Evolutionary conservation across 2,329 filamentous ascomycete genomes (phyloP).

Genomic region (Teratosphaeria zuluensis): DNA sequence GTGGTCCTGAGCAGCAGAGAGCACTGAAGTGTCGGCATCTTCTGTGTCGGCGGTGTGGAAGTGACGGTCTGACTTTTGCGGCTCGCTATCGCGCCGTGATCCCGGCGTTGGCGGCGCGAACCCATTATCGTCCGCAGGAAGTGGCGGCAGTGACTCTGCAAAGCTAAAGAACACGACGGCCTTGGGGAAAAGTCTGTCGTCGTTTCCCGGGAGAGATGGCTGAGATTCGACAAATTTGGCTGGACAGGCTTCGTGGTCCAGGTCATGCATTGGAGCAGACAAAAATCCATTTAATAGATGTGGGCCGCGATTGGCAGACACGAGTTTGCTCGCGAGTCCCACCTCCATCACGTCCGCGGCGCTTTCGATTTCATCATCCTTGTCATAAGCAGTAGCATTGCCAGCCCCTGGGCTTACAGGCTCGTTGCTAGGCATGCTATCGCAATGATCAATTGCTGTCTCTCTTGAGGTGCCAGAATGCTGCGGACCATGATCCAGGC

Average conservation of each 20-base stretch:
- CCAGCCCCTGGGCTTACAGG: background rate
- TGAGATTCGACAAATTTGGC: background rate
- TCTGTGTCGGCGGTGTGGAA: background rate
- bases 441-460: background rate
- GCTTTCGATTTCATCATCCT: background rate
- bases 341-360: background rate
- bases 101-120: background rate
- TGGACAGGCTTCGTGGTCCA: background rate
- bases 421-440: background rate
- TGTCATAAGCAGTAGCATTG: background rate
- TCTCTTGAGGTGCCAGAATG: background rate
- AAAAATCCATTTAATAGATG: background rate
- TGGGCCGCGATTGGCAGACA: background rate
- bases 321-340: background rate
- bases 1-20: background rate
- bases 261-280: background rate
- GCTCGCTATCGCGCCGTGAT: background rate
- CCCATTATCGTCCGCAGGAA: background rate
- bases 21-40: background rate
- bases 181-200: background rate
- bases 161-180: background rate
- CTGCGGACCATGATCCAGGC: background rate
- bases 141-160: background rate
- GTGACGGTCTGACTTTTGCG: background rate
- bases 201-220: background rate